Evolutionary conservation across 371 early-diverging fungal genomes (phyloP), one percentile per base, ranked within the genome.

Genomic region (Mucor lusitanicus): DNA sequence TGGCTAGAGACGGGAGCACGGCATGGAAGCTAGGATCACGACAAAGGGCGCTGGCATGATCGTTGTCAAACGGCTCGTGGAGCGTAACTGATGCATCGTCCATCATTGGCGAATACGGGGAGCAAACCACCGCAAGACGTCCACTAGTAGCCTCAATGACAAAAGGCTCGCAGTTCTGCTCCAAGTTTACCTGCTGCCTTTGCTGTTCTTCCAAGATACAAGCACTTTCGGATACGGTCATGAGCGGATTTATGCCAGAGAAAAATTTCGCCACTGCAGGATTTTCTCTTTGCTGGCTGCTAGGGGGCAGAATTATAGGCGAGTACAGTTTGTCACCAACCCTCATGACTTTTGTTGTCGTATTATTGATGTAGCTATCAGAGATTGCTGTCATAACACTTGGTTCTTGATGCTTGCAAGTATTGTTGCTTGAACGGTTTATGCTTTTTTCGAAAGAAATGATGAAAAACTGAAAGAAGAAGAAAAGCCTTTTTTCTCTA

Each of bases 301-400:
- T n/a, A 0, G 50, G 33, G 23, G 59, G 54, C n/a, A 54, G 50
- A 2, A 66, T 39, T 5, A 28, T 17, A 11, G 66, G 60, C 11
- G 19, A 28, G 39, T 28, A 66, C 7, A 66, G 33, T 35, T 39
- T 40, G 30, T 15, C 59, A 0, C 53, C 54, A 60, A 66, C 40
- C 6, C 40, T 35, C 48, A 60, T 60, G 12, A 59, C 33, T 58
- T 58, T 48, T 46, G 53, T 30, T 0, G 53, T 11, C 6, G 27
- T 55, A 28, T 30, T 8, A 55, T 55, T 55, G 55, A 55, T 28
- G 28, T 55, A 30, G 1, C 30, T 48, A 21, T 9, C 48, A 48
- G 21, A 48, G 23, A 11, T 48, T 48, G 48, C 21, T 48, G 48
- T 48, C 48, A 48, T 48, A 25, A 25, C 48, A 48, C 23, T 48